Base-by-base conservation (phyloP, 176 grass and related monocot genomes). In the Phoenix roebelenii region DNA sequence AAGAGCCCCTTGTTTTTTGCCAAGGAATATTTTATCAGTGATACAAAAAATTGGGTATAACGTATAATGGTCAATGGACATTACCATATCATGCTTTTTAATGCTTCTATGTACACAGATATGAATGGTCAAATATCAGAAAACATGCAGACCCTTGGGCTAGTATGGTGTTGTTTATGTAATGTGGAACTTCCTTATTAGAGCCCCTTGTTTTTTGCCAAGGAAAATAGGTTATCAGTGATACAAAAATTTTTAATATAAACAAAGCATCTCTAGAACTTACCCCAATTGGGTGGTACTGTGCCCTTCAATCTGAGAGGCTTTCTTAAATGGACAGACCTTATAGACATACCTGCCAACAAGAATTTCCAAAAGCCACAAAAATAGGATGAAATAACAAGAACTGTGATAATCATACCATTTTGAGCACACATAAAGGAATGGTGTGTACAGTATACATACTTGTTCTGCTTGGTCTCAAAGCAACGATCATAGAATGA, bases 401-500 rank as follows among this genome's bases (percentile, higher is more conserved):
- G 4, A 39, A 50, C 49, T 14, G 60, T 61, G 15, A 54, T 29
- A 25, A 9, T 25, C 4, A 81, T 18, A 70, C 67, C 16, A 58
- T 48, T 39, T 39, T 5, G 5, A 10, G 10, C 7, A 44, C 35
- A 44, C 54, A 55, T 29, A 55, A 73, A 49, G 29, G 65, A 55
- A 51, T 57, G 22, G 15, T 22, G 20, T 77, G 29, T 71, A 65
- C 35, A 58, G 49, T 61, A 67, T 79, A 89, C 86, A 74, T 88
- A 97, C 92, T 97, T 97, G 65, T 77, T 78, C 78, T 97, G 72
- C 78, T 97, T 97, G 63, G 16, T 75, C 73, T 97, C 92, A 57
- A 97, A 97, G 72, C 92, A 97, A 60, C 78, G 84, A 54, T 88
- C 92, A 72, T 97, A 88, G 35, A 91, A 97, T 73, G 78, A 91